phyloP scores from a whole-genome alignment of 331 rosid genomes.

The Cydonia oblonga region DNA sequence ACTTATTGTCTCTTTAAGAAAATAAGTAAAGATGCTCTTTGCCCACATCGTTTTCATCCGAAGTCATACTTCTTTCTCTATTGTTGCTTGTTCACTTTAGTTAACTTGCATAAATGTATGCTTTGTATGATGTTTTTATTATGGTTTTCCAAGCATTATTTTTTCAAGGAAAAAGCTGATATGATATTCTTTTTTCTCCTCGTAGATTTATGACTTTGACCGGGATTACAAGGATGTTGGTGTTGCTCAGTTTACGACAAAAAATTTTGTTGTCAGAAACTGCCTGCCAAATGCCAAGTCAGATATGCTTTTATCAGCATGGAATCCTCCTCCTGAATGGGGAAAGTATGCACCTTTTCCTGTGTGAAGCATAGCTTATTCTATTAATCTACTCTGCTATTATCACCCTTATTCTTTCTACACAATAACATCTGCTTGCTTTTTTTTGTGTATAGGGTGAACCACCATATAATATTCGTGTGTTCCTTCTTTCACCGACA shows the following conservation, averaged over 20 bases:
- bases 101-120: not conserved
- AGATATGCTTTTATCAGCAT: constrained; percentile 93
- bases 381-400: not conserved
- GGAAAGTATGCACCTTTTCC: constrained; percentile 60
- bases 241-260: constrained; percentile 86
- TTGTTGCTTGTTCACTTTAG: not conserved
- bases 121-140: not conserved
- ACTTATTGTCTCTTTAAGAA: not conserved
- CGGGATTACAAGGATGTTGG: constrained; percentile 98
- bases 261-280: constrained; percentile 84
- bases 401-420: not conserved
- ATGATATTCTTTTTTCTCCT: constrained; percentile 9
- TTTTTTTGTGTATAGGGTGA: not conserved
- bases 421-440: not conserved
- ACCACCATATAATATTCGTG: not conserved
- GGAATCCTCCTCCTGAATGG: constrained; percentile 95
- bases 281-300: constrained; percentile 83
- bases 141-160: not conserved
- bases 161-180: constrained; percentile 14
- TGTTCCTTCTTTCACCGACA: not conserved
- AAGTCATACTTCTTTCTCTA: not conserved
- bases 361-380: constrained; percentile 6
- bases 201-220: constrained; percentile 82
- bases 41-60: not conserved
- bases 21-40: not conserved